These are phyloP conservation scores for Malus hybrid DNA, from an alignment of 331 rosid genomes.

Conservation along the genomic window DNA sequence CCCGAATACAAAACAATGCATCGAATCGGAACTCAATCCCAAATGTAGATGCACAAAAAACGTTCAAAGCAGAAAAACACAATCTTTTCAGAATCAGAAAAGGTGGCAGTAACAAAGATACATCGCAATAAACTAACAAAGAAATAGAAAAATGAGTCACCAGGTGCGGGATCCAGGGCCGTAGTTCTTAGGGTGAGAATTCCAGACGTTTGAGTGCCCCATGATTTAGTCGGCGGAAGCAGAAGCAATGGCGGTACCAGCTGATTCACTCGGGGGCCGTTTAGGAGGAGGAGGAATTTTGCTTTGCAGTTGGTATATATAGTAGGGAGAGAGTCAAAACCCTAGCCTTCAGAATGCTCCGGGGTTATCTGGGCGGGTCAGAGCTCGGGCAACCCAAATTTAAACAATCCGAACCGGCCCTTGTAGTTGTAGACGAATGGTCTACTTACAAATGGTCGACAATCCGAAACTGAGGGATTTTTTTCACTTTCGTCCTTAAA, in stretches of 20 bases:
- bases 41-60: neutral
- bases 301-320: neutral
- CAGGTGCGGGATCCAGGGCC: conserved; percentile 96
- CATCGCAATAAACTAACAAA: neutral
- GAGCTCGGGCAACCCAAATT: no score
- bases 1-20: neutral
- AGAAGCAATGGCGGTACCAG: neutral
- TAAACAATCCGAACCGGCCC: no score
- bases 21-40: neutral
- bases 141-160: conserved; percentile 10
- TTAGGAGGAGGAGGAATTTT: no score
- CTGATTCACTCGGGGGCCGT: neutral
- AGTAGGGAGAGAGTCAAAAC: neutral
- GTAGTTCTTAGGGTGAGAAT: conserved; percentile 82
- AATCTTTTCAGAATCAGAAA: neutral
- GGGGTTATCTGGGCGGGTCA: neutral
- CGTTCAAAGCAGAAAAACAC: neutral
- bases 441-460: no score
- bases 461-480: no score
- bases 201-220: conserved; percentile 96
- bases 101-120: neutral
- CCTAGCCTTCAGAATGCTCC: conserved; percentile 4
- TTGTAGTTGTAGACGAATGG: no score
- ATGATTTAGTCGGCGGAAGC: conserved; percentile 15
- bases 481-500: no score